Base-by-base conservation (phyloP, 2,329 filamentous ascomycete species). In the Biscogniauxia sp. region DNA sequence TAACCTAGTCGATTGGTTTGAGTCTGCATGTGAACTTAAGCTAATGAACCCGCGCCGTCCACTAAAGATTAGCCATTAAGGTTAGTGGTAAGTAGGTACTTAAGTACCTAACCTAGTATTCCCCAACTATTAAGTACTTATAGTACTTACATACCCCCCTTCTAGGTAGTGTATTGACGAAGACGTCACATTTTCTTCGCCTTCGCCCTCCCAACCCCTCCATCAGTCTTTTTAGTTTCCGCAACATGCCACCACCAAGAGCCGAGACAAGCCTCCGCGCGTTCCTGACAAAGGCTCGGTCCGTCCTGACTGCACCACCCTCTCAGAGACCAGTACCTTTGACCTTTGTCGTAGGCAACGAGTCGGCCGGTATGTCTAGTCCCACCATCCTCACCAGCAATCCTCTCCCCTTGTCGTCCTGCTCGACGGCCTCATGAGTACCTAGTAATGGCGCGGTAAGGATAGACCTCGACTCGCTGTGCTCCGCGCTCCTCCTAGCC, bases 381-480 rank as follows among this genome's bases (percentile, higher is more conserved):
- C 28, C 28, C 11, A 51, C 50, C 8, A n/a, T 32, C n/a, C 25
- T 23, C 26, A 32, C 28, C 23, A 23, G 23, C 23, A 23, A 23
- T 51, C 53, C 28, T 20, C 53, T 3, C 19, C 15, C 9, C 6
- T n/a, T 15, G 23, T 51, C 25, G 3, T n/a, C 7, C 1, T 15
- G 49, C 25, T 7, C 54, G 54, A 50, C 45, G 19, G 45, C 45
- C 45, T 50, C 45, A 50, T 17, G 45, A 50, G 45, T 53, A 53
- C 19, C n/a, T 53, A 20, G 15, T 17, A 53, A 17, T 20, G 19
- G 23, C 23, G 23, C 19, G 51, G 58, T 37, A 2, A 51, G 1
- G 11, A 20, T 13, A 90, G 91, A 95, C 68, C 87, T 95, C 58
- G 91, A 95, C 76, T 93, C 91, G 1, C 83, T 95, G 66, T 91